Evolutionary conservation across 768 basidiomycete genomes (phyloP), one percentile per base, ranked within the genome.

Genomic region (Leccinum ochraceum): DNA sequence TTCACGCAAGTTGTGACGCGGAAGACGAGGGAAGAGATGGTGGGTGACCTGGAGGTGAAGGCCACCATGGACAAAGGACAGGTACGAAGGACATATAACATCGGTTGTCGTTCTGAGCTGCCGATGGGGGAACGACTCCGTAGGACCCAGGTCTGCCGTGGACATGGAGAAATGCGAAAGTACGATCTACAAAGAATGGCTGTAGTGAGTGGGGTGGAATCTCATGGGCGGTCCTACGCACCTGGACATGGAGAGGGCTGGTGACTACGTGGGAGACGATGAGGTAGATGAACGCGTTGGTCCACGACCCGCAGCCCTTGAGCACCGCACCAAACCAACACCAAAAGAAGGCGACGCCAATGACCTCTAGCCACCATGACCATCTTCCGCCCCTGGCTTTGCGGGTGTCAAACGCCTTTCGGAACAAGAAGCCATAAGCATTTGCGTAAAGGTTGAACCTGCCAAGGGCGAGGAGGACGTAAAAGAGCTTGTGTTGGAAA

Each of bases 51-150:
- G 97, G 13, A 98, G 86, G 67, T 99, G 94, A 20, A 99, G 84
- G n/a, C 97, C 97, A 11, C 97, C 97, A 69, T 99, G 97, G 36
- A 99, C 76, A 70, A 95, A 98, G 55, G 83, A 91, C 66, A 98
- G 81, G 34, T 86, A 84, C 1, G 88, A 81, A 3, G 87, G 85
- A 75, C 97, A 98, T 62, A 92, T 85, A 46, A 99, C 94, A 74
- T 99, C 97, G 50, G 92, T 90, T 0, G 97, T 98, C n/a, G 97
- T 99, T 53, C 97, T 90, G 67, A 99, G 78, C 74, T 99, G 97
- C 16, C 97, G 88, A 66, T 93, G 89, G 4, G 90, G 85, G 79
- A 98, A 98, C 0, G 94, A 95, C 71, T 99, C 97, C 30, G 78
- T 77, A 1, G 93, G 92, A 13, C 95, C 95, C 20, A 98, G 80